These are phyloP conservation scores for Agaricales sp. DNA, from an alignment of 1,284 basidiomycete species.

Conservation along the genomic window DNA sequence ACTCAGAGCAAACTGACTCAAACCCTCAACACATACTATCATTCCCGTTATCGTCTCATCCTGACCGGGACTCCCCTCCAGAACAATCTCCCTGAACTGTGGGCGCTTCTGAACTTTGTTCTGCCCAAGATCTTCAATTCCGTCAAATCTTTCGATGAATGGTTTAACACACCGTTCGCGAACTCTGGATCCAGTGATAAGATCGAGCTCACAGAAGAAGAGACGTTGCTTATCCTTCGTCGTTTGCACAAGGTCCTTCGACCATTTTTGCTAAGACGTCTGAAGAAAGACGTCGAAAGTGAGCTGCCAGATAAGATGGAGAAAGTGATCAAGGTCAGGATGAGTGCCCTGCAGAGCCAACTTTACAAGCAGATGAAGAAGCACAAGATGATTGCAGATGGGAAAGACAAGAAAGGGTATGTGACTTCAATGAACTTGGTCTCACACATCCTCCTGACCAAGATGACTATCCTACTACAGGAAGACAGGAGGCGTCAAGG, in stretches of 20 bases:
- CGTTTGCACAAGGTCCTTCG: constrained; percentile 97
- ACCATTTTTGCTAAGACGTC: constrained; percentile 89
- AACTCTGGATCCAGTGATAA: constrained; percentile 95
- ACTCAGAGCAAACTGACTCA: constrained; percentile 91
- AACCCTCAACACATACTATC: constrained; percentile 90
- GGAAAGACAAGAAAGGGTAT: constrained; percentile 69
- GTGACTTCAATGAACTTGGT: too few species aligned
- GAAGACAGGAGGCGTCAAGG: constrained; percentile 71
- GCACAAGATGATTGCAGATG: constrained; percentile 92
- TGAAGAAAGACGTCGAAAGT: constrained; percentile 98
- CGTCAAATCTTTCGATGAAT: constrained; percentile 98
- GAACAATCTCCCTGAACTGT: constrained; percentile 97
- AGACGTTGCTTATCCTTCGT: constrained; percentile 94
- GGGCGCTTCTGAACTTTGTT: constrained; percentile 97
- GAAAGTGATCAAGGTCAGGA: constrained; percentile 97
- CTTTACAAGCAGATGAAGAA: constrained; percentile 98
- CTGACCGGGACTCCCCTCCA: constrained; percentile 97
- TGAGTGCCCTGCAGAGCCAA: constrained; percentile 92
- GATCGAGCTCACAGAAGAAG: constrained; percentile 99
- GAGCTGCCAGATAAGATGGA: constrained; percentile 99
- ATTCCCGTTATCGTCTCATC: constrained; percentile 90
- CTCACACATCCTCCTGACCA: too few species aligned
- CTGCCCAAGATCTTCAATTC: constrained; percentile 99
- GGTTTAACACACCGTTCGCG: constrained; percentile 99
- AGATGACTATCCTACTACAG: constrained; percentile 32